Evolutionary conservation across 345 rosid genomes (phyloP).

Genomic region (Salix caprea): DNA sequence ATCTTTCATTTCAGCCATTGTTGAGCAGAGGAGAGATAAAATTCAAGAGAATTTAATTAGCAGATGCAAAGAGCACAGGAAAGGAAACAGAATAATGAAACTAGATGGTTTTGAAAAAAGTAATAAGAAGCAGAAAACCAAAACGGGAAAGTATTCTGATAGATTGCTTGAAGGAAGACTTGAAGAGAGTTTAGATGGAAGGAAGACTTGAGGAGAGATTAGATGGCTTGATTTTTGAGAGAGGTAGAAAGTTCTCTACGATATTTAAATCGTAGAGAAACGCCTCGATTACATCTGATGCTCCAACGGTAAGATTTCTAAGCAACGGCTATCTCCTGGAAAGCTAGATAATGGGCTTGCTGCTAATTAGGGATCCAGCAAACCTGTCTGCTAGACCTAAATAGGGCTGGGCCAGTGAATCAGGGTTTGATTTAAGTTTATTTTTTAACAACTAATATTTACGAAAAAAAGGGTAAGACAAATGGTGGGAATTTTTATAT

Average conservation of each 20-base stretch:
- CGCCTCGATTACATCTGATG: conserved; percentile 25
- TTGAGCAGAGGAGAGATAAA: background rate
- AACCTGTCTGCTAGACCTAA: too few relatives aligned
- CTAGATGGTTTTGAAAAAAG: background rate
- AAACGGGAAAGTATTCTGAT: background rate
- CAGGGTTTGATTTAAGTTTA: background rate
- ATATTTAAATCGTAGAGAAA: conserved; percentile 39
- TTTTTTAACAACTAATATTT: background rate
- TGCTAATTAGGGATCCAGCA: background rate
- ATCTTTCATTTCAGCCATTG: conserved; percentile 56
- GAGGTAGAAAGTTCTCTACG: conserved; percentile 2
- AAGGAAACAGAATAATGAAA: background rate
- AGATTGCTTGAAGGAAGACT: background rate
- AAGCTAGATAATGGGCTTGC: background rate
- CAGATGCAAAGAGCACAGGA: background rate
- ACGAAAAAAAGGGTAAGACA: background rate
- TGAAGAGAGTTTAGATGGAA: conserved; percentile 19
- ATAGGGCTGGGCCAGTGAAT: too few relatives aligned
- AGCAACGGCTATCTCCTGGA: background rate
- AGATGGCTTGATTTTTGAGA: conserved; percentile 9
- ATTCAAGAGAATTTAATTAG: background rate
- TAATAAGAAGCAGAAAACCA: background rate
- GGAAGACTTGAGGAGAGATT: background rate
- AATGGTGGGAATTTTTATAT: background rate
- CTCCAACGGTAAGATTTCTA: conserved; percentile 55